phyloP scores from a whole-genome alignment of 805 yeast species.

The Cephaloascus fragrans region DNA sequence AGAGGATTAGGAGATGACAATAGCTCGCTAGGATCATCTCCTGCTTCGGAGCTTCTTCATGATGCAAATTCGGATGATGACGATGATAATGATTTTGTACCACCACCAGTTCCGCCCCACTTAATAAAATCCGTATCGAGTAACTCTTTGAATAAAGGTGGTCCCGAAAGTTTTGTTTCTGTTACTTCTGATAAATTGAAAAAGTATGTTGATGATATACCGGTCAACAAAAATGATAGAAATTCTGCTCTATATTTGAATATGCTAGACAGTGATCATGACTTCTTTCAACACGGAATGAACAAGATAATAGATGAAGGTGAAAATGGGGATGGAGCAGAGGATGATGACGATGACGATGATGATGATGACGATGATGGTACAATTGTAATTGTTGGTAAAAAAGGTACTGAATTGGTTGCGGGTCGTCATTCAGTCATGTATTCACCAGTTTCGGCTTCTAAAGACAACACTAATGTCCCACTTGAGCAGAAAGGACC shows the following conservation, averaged over 20 bases:
- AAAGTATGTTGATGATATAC: not conserved
- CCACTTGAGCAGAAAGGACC: not conserved
- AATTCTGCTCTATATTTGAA: not conserved
- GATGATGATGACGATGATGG: not conserved
- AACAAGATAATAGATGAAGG: not conserved
- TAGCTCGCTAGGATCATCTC: not conserved
- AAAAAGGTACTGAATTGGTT: not conserved
- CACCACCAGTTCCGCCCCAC: not conserved
- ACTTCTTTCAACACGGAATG: not conserved
- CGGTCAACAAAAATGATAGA: not conserved
- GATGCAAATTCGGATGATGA: not conserved
- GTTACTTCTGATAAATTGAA: not conserved
- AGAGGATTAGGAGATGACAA: not conserved
- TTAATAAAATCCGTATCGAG: not conserved
- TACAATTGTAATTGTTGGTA: not conserved
- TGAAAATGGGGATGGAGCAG: not conserved
- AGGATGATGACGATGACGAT: slow-evolving; percentile 2
- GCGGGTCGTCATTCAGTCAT: not conserved
- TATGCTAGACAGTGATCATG: not conserved
- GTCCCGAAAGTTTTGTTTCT: not conserved
- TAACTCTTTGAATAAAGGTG: not conserved
- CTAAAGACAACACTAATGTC: no score
- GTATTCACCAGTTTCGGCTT: not conserved
- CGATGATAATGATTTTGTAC: not conserved
- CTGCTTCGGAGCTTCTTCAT: not conserved